A percentile compares a stretch with the other conserved stretches of the same genome.
Conservation (phyloP, 2,329 filamentous ascomycete genomes). For the Colletotrichum cordylinicola region DNA sequence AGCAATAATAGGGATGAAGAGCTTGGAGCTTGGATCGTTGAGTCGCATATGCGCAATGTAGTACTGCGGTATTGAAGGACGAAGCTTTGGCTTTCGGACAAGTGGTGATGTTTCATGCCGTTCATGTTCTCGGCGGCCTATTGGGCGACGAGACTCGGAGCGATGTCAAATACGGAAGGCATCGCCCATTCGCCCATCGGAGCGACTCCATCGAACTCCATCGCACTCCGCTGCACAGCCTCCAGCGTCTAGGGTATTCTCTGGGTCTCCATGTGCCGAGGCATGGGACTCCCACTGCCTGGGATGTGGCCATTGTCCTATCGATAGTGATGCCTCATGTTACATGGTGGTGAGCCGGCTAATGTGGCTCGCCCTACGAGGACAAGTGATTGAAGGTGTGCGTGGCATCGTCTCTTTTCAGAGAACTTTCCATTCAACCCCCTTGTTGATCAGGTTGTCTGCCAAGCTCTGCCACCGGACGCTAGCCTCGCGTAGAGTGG, state of each 20-base stretch:
- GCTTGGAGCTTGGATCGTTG: neutral
- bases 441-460: neutral
- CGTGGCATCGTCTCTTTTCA: neutral
- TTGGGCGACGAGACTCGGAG: conserved; percentile 8
- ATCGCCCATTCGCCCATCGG: conserved; percentile 11
- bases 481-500: neutral
- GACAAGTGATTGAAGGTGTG: neutral
- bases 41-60: conserved; percentile 3
- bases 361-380: conserved; percentile 3
- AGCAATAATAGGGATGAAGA: neutral
- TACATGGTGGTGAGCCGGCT: neutral
- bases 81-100: conserved; percentile 3
- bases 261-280: neutral
- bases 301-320: neutral
- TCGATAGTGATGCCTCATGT: neutral
- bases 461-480: neutral
- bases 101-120: conserved; percentile 13
- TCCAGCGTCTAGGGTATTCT: neutral
- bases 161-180: conserved; percentile 10
- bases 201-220: conserved; percentile 13
- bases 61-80: neutral
- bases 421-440: neutral
- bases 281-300: neutral
- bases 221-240: conserved; percentile 13
- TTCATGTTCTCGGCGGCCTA: neutral